These are phyloP conservation scores for Solanum sparsipilum DNA, from an alignment of 257 asterid genomes.

Conservation along the genomic window DNA sequence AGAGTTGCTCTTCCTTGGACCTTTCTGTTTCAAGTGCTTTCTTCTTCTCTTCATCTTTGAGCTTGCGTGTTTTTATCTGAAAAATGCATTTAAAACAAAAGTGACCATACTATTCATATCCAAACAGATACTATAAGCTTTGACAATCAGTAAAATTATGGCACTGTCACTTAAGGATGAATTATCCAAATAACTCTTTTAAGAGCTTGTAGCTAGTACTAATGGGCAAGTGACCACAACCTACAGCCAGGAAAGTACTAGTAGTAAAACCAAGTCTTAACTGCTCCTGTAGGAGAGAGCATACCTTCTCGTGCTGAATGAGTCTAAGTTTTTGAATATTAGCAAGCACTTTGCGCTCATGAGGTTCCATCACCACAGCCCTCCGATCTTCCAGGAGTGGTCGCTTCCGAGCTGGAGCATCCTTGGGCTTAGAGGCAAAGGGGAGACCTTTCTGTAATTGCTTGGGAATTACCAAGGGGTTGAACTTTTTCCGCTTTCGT, in stretches of 20 bases:
- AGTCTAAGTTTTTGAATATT: conserved; percentile 67
- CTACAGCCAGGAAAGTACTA: neutral
- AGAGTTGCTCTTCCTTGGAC: conserved; percentile 67
- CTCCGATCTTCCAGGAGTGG: conserved; percentile 38
- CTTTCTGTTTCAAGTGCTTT: conserved; percentile 44
- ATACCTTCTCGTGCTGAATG: conserved; percentile 59
- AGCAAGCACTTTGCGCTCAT: conserved; percentile 50
- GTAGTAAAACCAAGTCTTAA: neutral
- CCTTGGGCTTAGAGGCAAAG: conserved; percentile 71
- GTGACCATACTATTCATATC: neutral
- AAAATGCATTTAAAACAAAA: neutral
- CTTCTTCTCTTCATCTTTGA: conserved; percentile 47
- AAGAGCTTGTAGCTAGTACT: neutral
- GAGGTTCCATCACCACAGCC: conserved; percentile 87
- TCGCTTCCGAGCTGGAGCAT: conserved; percentile 34
- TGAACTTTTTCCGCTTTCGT: conserved; percentile 76
- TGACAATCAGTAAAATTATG: neutral
- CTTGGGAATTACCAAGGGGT: conserved; percentile 73
- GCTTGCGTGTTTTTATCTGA: conserved; percentile 60
- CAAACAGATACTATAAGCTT: neutral
- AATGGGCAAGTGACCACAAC: neutral
- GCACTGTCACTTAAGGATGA: neutral
- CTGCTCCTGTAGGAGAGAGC: neutral
- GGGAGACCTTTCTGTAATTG: conserved; percentile 63
- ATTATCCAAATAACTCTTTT: neutral